These are phyloP conservation scores for Pinus albicaulis DNA, from an alignment of 75 land plant species.

Conservation along the genomic window DNA sequence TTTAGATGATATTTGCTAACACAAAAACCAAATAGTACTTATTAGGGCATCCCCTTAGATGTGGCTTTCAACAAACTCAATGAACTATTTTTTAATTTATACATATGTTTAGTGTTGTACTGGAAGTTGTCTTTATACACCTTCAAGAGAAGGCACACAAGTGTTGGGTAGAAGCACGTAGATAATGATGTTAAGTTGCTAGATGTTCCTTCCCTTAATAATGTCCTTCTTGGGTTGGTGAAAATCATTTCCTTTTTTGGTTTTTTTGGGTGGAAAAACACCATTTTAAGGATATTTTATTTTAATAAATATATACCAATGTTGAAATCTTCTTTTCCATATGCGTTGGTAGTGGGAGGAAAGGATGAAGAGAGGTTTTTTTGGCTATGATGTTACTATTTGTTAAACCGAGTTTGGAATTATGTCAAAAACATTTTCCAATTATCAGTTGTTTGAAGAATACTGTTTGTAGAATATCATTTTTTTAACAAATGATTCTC, in stretches of 20 bases:
- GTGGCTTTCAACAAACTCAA: too few species aligned
- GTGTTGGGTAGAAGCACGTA: background rate
- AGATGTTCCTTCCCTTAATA: constrained; percentile 37
- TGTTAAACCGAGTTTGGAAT: constrained; percentile 81
- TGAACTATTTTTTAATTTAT: too few species aligned
- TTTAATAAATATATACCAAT: background rate
- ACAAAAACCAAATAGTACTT: too few species aligned
- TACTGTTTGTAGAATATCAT: background rate
- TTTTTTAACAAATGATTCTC: background rate
- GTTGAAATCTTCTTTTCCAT: background rate
- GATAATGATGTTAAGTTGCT: constrained; percentile 3
- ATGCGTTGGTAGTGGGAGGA: constrained; percentile 77
- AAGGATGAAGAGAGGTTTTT: constrained; percentile 67
- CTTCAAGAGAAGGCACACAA: constrained; percentile 23
- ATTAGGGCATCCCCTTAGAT: too few species aligned
- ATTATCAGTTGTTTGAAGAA: background rate
- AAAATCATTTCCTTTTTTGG: background rate
- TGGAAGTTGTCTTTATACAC: constrained; percentile 68
- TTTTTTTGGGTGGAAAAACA: background rate
- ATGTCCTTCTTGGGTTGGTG: constrained; percentile 72
- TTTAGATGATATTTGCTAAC: too few species aligned
- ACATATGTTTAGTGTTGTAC: too few species aligned
- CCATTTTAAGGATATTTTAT: background rate
- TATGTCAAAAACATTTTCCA: background rate
- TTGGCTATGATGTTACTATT: constrained; percentile 91